Percentiles rank a stretch among this genome's conserved stretches.
phyloP scores from a whole-genome alignment of 805 yeast species.

The Candida corydali region DNA sequence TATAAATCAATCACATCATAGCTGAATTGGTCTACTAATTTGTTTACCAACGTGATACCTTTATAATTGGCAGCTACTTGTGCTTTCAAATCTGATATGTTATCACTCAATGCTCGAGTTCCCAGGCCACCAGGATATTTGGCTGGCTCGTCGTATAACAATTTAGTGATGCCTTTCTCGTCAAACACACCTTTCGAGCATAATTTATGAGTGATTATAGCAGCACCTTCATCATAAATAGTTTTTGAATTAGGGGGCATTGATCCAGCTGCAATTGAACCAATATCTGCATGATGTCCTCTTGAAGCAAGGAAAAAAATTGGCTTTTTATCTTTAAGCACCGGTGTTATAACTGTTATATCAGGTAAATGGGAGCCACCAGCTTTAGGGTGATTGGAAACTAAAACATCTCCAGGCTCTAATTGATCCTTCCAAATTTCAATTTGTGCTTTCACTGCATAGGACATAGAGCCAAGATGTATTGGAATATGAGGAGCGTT shows the following conservation, averaged over 20 bases:
- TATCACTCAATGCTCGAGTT: constrained; percentile 77
- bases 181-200: constrained; percentile 70
- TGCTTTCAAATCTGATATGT: constrained; percentile 57
- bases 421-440: constrained; percentile 37
- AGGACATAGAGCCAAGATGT: constrained; percentile 47
- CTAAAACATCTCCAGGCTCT: constrained; percentile 39
- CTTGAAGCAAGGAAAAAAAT: constrained; percentile 89
- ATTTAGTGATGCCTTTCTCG: constrained; percentile 58
- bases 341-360: constrained; percentile 90
- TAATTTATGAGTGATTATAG: constrained; percentile 72
- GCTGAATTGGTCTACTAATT: constrained; percentile 61
- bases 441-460: constrained; percentile 40
- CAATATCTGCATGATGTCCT: constrained; percentile 96
- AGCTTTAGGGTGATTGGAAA: constrained; percentile 40
- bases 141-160: constrained; percentile 72
- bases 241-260: constrained; percentile 91
- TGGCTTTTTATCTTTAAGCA: constrained; percentile 49
- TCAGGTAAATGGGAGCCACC: constrained; percentile 43
- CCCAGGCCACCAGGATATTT: constrained; percentile 85
- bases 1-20: constrained; percentile 33
- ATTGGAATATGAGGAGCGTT: constrained; percentile 46
- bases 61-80: constrained; percentile 80
- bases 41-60: constrained; percentile 65
- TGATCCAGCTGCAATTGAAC: constrained; percentile 87
- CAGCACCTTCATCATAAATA: constrained; percentile 88